Evolutionary conservation across 768 basidiomycete genomes (phyloP), one percentile per base, ranked within the genome.

Genomic region (Thelephora aurantiotincta): DNA sequence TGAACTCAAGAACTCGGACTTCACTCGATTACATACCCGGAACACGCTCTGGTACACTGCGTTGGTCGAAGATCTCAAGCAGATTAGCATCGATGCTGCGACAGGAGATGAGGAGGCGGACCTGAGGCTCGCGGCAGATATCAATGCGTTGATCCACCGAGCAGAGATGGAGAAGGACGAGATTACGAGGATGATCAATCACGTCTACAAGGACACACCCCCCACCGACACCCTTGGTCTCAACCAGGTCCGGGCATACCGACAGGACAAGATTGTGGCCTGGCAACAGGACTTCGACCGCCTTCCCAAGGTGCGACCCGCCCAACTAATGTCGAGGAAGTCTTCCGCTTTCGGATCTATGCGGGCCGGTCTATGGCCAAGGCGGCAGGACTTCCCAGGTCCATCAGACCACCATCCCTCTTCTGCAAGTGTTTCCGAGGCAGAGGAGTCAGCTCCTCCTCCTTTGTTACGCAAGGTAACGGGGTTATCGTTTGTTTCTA

Each of bases 251-350:
- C 80, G 92, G 43, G 79, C 85, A 1, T 80, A 80, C 50, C 73
- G 92, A 42, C 94, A 97, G 65, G 90, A 94, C 55, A 84, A 83
- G 60, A 89, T 94, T 43, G 89, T 94, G 13, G 87, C 85, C n/a
- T 97, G 93, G 88, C 92, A 99, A 62, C 77, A 77, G 51, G 91
- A 97, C 58, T 91, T 94, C 54, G 85, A 90, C 55, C 77, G 79
- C 45, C 70, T 97, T 23, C 82, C 83, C 6, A 87, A 83, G 57
- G 80, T 73, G 48, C 81, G 77, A 55, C 68, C 71, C 55, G 61
- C 63, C 52, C 69, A 72, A 59, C 52, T 64, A 11, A 71, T 60
- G 11, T 65, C 66, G 34, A 77, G 76, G 47, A 69, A 75, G 51
- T 58, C 70, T 4, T 82, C 84, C 18, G 71, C 80, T 0, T 83